Evolutionary conservation across 2,329 filamentous ascomycete genomes (phyloP).

Genomic region (Curvularia spicifera): DNA sequence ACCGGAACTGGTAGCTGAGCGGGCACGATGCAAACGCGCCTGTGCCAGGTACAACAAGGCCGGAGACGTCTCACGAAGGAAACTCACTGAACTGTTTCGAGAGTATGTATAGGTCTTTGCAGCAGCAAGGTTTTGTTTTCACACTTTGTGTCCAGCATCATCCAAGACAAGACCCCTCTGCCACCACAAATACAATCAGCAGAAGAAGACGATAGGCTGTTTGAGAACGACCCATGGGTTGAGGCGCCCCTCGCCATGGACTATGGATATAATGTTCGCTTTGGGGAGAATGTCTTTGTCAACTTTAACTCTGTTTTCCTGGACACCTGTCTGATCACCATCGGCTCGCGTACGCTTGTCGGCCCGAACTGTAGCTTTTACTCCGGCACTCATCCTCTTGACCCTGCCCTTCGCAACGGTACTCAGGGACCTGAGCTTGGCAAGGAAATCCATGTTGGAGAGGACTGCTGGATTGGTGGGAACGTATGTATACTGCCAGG

Average conservation of each 20-base stretch:
- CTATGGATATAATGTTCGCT: slow-evolving; percentile 76
- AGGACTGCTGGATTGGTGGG: slow-evolving; percentile 66
- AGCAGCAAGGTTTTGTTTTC: slow-evolving; percentile 15
- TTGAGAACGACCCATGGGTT: slow-evolving; percentile 71
- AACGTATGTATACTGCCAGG: slow-evolving; percentile 70
- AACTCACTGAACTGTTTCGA: slow-evolving; percentile 71
- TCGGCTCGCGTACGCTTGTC: slow-evolving; percentile 78
- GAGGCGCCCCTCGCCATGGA: slow-evolving; percentile 74
- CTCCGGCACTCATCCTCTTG: slow-evolving; percentile 76
- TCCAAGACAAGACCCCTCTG: slow-evolving; percentile 66
- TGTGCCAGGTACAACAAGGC: slow-evolving; percentile 69
- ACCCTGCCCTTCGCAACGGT: slow-evolving; percentile 76
- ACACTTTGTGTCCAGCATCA: slow-evolving; percentile 59
- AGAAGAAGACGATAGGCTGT: slow-evolving; percentile 69
- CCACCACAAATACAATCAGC: slow-evolving; percentile 64
- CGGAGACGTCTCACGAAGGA: slow-evolving; percentile 65
- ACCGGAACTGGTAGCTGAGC: slow-evolving; percentile 69
- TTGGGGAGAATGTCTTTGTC: slow-evolving; percentile 75
- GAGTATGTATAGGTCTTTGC: slow-evolving; percentile 63
- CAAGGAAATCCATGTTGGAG: slow-evolving; percentile 74
- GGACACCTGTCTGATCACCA: slow-evolving; percentile 75
- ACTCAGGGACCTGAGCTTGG: slow-evolving; percentile 76
- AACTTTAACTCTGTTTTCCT: slow-evolving; percentile 78
- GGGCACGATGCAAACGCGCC: slow-evolving; percentile 68
- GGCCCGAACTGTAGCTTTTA: slow-evolving; percentile 81